Evolutionary conservation across 2,329 filamentous ascomycete genomes (phyloP).

Genomic region (Pseudogymnoascus sp.): DNA sequence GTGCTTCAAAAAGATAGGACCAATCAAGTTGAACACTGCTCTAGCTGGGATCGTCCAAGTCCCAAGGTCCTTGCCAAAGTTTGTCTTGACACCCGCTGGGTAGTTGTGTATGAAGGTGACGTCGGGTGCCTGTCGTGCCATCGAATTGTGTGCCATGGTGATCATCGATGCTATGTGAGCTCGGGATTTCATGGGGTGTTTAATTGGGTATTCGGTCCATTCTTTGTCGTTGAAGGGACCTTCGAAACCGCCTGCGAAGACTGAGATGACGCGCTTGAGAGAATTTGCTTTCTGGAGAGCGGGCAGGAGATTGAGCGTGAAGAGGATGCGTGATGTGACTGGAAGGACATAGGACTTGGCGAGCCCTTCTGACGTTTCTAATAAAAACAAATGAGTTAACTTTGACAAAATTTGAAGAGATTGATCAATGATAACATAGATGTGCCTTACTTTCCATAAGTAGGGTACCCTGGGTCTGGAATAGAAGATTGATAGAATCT

Average conservation of each 20-base stretch:
- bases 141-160: slow-evolving; percentile 39
- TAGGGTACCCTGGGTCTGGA: slow-evolving; percentile 43
- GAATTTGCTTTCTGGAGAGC: slow-evolving; percentile 39
- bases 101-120: slow-evolving; percentile 44
- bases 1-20: slow-evolving; percentile 13
- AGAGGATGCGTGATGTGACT: slow-evolving; percentile 50
- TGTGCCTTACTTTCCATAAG: slow-evolving; percentile 11
- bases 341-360: slow-evolving; percentile 41
- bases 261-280: slow-evolving; percentile 46
- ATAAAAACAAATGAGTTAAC: background rate
- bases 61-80: slow-evolving; percentile 34
- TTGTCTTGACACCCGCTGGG: slow-evolving; percentile 41
- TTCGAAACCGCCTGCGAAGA: slow-evolving; percentile 45
- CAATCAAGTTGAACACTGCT: background rate
- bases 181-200: slow-evolving; percentile 31
- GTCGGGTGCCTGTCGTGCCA: slow-evolving; percentile 39
- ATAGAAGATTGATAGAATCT: slow-evolving; percentile 45
- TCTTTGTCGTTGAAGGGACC: slow-evolving; percentile 36
- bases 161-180: slow-evolving; percentile 43
- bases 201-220: slow-evolving; percentile 36
- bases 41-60: slow-evolving; percentile 23
- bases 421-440: background rate
- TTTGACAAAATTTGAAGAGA: background rate
- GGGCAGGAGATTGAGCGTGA: slow-evolving; percentile 50
- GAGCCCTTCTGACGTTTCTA: slow-evolving; percentile 51